Conservation (phyloP, 495 filamentous ascomycete species). For the Talaromyces ruber region DNA sequence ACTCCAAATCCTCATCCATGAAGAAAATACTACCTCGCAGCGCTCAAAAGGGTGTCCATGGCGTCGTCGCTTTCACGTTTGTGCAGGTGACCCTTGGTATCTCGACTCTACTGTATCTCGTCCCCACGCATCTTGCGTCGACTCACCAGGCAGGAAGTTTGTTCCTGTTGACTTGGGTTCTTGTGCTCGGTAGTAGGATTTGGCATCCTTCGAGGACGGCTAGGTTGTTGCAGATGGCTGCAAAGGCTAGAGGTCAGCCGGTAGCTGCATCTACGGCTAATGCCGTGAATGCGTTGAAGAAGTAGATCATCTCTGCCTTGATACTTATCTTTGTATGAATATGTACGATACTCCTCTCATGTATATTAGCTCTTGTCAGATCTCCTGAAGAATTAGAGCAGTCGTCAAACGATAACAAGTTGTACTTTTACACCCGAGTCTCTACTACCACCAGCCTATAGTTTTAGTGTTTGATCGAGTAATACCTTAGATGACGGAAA, state of each 20-base stretch:
- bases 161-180: constrained; percentile 70
- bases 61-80: constrained; percentile 73
- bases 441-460: too few relatives aligned
- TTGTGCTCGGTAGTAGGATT: constrained; percentile 63
- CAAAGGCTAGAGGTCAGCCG: constrained; percentile 26
- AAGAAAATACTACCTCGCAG: constrained; percentile 53
- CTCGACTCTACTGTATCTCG: constrained; percentile 82
- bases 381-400: neutral
- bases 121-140: constrained; percentile 80
- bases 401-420: neutral
- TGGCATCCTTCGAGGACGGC: constrained; percentile 45
- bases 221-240: constrained; percentile 37
- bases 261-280: constrained; percentile 16
- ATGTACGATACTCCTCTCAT: constrained; percentile 10
- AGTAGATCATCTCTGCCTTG: constrained; percentile 1
- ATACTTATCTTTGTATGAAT: neutral
- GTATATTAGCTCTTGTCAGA: constrained; percentile 3
- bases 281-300: constrained; percentile 21
- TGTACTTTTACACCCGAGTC: neutral
- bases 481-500: too few relatives aligned
- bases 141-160: constrained; percentile 89
- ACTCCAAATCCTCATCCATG: constrained; percentile 55
- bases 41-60: constrained; percentile 62
- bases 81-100: constrained; percentile 83
- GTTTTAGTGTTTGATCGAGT: too few relatives aligned